A percentile compares a stretch with the other conserved stretches of the same genome.
Conservation (phyloP, 2,329 filamentous ascomycete species). For the Sporothrix euskadiensis region DNA sequence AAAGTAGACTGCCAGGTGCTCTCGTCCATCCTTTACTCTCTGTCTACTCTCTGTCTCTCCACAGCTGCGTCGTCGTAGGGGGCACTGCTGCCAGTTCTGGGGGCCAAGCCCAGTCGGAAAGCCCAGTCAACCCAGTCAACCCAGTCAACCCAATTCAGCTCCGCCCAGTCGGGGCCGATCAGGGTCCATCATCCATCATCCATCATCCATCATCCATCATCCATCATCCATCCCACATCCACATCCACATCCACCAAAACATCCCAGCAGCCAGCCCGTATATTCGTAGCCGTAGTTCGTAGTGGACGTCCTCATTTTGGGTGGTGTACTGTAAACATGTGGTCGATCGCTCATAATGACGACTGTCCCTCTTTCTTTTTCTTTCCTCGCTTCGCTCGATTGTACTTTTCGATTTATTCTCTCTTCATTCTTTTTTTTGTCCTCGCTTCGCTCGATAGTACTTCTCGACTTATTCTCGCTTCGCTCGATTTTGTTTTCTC, state of each 20-base stretch:
- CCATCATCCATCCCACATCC: neutral
- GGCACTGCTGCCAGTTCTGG: neutral
- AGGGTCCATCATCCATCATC: neutral
- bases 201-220: neutral
- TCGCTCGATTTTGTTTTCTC: neutral
- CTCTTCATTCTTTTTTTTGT: neutral
- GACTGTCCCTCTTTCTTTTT: neutral
- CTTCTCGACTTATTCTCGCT: neutral
- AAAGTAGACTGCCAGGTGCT: too few relatives aligned
- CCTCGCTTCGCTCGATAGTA: slow-evolving; percentile 1
- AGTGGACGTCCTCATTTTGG: neutral
- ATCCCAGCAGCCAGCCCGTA: neutral
- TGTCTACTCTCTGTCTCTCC: neutral
- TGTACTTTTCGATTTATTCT: neutral
- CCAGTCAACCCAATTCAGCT: too few relatives aligned
- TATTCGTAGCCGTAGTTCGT: neutral
- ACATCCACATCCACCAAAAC: neutral
- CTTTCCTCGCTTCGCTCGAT: neutral
- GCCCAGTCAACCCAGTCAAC: too few relatives aligned
- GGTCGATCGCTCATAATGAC: neutral
- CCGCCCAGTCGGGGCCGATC: neutral
- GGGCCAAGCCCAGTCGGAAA: neutral
- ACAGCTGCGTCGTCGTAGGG: slow-evolving; percentile 3
- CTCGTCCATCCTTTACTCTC: too few relatives aligned
- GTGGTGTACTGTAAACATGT: neutral